Percentiles rank a stretch among this genome's conserved stretches.
Conservation (phyloP, 2,329 filamentous ascomycete genomes). For the Stromatinia cepivora region DNA sequence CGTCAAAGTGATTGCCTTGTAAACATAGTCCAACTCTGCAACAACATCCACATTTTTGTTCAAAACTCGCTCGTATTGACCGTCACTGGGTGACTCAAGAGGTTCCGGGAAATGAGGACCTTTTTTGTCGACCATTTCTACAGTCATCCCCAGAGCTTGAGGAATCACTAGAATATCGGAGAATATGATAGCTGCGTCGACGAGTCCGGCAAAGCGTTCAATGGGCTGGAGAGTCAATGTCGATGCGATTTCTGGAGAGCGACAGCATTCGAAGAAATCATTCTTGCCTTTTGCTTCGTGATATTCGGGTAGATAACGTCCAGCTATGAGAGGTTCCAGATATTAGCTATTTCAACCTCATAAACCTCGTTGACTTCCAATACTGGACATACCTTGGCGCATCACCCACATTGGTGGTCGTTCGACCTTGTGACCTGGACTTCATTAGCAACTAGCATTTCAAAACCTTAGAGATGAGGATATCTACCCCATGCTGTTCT, state of each 20-base stretch:
- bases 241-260: conserved; percentile 86
- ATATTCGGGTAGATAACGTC: conserved; percentile 96
- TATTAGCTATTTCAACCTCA: conserved; percentile 13
- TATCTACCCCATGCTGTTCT: conserved; percentile 78
- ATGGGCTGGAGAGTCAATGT: conserved; percentile 93
- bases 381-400: conserved; percentile 73
- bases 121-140: conserved; percentile 97
- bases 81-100: conserved; percentile 74
- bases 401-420: conserved; percentile 98
- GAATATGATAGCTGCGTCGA: conserved; percentile 98
- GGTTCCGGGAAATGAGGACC: conserved; percentile 92
- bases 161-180: conserved; percentile 97
- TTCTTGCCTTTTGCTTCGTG: conserved; percentile 87
- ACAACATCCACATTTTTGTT: conserved; percentile 78
- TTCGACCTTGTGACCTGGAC: conserved; percentile 80
- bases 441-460: conserved; percentile 25
- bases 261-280: conserved; percentile 98
- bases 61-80: conserved; percentile 79
- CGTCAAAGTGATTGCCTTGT: conserved; percentile 90
- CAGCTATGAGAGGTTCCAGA: conserved; percentile 57
- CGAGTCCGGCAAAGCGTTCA: conserved; percentile 83
- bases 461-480: neutral
- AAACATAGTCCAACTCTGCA: conserved; percentile 87
- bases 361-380: neutral
- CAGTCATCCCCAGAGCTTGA: conserved; percentile 97